Percentiles rank a stretch among this genome's conserved stretches.
Conservation (phyloP, 768 basidiomycete species). For the Tephrocybe sp. region DNA sequence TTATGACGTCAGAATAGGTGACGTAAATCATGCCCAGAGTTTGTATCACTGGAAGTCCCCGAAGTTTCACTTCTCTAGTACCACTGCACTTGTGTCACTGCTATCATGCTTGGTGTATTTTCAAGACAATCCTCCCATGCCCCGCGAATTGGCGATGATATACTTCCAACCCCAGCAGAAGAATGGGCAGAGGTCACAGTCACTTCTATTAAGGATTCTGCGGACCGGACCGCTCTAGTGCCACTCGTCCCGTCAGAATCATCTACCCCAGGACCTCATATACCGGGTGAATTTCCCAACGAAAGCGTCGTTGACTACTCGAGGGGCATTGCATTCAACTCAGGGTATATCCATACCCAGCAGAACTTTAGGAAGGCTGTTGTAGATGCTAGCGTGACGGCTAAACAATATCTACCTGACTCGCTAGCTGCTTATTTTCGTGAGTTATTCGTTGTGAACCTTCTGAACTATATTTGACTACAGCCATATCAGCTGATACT, state of each 20-base stretch:
- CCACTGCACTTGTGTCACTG: no score
- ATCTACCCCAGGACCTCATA: conserved; percentile 13
- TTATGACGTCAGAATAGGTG: no score
- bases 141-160: conserved; percentile 9
- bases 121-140: conserved; percentile 1
- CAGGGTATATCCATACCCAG: conserved; percentile 22
- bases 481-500: no score
- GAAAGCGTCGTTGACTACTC: background rate
- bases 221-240: background rate
- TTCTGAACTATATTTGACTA: no score
- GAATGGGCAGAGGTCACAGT: conserved; percentile 16
- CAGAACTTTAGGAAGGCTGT: conserved; percentile 21
- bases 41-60: no score
- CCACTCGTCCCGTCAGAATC: background rate
- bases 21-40: no score
- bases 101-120: background rate
- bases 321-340: conserved; percentile 9
- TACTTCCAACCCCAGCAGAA: conserved; percentile 14
- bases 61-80: no score
- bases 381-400: conserved; percentile 17
- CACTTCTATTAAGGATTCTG: conserved; percentile 8
- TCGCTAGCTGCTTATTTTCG: conserved; percentile 16
- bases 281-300: conserved; percentile 20
- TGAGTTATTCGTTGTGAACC: background rate
- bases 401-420: conserved; percentile 21